phyloP scores from a whole-genome alignment of 108 stramenopile genomes.

The Cyclotella cryptica region DNA sequence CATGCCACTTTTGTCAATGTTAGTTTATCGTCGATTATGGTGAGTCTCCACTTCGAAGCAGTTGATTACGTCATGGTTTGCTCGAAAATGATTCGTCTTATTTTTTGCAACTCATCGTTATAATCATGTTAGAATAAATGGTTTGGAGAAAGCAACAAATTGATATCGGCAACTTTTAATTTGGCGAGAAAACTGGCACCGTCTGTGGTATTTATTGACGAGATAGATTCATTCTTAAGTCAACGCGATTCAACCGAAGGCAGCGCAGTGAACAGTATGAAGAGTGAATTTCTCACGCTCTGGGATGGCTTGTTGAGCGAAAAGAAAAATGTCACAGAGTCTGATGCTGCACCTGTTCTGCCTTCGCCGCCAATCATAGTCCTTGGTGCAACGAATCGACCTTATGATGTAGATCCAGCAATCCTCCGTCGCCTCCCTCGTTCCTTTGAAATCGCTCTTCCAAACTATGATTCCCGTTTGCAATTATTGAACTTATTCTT shows the following conservation, averaged over 20 bases:
- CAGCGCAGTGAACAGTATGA: slow-evolving; percentile 83
- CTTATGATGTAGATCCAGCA: slow-evolving; percentile 92
- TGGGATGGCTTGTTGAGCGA: slow-evolving; percentile 93
- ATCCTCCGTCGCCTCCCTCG: slow-evolving; percentile 95
- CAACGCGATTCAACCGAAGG: slow-evolving; percentile 77
- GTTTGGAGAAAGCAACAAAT: slow-evolving; percentile 96
- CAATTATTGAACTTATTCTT: slow-evolving; percentile 87
- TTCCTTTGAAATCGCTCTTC: slow-evolving; percentile 86
- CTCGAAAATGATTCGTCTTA: background rate
- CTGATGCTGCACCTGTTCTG: slow-evolving; percentile 27
- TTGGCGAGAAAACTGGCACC: slow-evolving; percentile 94
- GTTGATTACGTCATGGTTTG: background rate
- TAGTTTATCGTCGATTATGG: slow-evolving; percentile 86
- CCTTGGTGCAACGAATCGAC: slow-evolving; percentile 96
- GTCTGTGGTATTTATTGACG: slow-evolving; percentile 97
- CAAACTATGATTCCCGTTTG: slow-evolving; percentile 65
- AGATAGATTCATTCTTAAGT: slow-evolving; percentile 94
- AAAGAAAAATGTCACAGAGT: slow-evolving; percentile 7
- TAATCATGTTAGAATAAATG: slow-evolving; percentile 76
- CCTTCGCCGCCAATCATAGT: slow-evolving; percentile 82
- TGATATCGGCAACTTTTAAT: slow-evolving; percentile 92
- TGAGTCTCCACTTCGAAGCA: background rate
- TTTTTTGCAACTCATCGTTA: too few species aligned
- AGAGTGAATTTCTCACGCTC: slow-evolving; percentile 95
- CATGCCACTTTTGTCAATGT: slow-evolving; percentile 96